Percentiles rank a stretch among this genome's conserved stretches.
Evolutionary conservation across 441 rosid species (phyloP).

Genomic region (Erysimum cheiri): DNA sequence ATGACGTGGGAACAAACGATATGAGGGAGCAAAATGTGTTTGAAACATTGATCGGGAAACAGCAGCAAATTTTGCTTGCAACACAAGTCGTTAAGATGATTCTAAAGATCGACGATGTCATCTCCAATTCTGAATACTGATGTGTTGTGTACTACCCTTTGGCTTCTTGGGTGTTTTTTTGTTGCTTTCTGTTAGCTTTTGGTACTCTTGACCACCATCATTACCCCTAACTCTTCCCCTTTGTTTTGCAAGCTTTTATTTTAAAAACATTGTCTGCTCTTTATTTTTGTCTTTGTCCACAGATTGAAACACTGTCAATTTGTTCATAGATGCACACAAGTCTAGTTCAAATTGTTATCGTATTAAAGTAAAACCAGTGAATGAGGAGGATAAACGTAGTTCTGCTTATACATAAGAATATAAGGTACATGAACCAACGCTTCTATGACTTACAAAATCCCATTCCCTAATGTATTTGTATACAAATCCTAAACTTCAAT

Average conservation of each 20-base stretch:
- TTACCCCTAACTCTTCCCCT: background rate
- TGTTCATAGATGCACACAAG: background rate
- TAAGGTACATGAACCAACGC: constrained; percentile 4
- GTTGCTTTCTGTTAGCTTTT: constrained; percentile 11
- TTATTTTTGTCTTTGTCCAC: background rate
- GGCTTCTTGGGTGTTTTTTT: background rate
- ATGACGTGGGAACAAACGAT: constrained; percentile 92
- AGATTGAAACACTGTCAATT: background rate
- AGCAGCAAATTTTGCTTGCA: constrained; percentile 94
- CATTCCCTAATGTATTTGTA: constrained; percentile 18
- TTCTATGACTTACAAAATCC: constrained; percentile 1
- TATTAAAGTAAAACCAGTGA: background rate
- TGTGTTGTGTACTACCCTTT: constrained; percentile 12
- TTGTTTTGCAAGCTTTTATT: constrained; percentile 11
- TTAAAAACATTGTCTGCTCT: constrained; percentile 14
- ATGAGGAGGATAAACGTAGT: background rate
- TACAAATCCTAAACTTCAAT: constrained; percentile 17
- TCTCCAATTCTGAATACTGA: constrained; percentile 83
- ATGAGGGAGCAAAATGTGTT: constrained; percentile 92
- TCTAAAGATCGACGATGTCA: constrained; percentile 96
- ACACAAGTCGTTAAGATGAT: constrained; percentile 99
- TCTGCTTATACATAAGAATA: constrained; percentile 4
- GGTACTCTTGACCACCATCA: constrained; percentile 25
- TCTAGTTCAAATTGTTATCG: background rate
- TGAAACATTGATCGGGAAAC: constrained; percentile 94